phyloP scores from a whole-genome alignment of 306 rosid species.

The Prunus mume region DNA sequence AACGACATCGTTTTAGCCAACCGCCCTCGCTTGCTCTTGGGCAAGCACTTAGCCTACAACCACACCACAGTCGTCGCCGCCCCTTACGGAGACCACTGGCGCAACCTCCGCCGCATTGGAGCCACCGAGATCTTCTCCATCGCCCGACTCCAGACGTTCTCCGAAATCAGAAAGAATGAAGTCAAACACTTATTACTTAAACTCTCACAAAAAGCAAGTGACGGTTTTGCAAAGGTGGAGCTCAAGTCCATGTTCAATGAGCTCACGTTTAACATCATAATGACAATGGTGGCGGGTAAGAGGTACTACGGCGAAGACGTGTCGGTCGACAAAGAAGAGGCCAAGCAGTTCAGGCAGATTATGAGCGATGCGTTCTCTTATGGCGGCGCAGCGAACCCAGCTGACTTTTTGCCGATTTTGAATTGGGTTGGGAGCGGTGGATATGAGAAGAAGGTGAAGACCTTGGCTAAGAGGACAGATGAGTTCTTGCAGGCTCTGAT shows the following conservation, averaged over 20 bases:
- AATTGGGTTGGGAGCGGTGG: constrained; percentile 27
- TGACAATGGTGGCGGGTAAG: constrained; percentile 73
- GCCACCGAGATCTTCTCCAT: constrained; percentile 64
- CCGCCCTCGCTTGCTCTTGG: constrained; percentile 30
- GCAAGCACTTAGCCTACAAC: constrained; percentile 48
- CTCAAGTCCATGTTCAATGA: constrained; percentile 41
- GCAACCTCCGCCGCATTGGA: constrained; percentile 13
- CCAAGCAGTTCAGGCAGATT: constrained; percentile 36
- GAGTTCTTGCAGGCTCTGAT: constrained; percentile 45
- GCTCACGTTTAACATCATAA: constrained; percentile 51
- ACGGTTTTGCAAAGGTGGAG: constrained; percentile 32
- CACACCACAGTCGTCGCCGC: constrained; percentile 27
- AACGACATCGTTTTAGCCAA: constrained; percentile 54
- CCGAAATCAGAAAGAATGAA: constrained; percentile 40
- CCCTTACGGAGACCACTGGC: constrained; percentile 75
- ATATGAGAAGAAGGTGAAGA: constrained; percentile 12
- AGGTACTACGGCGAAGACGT: constrained; percentile 43
- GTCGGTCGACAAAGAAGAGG: constrained; percentile 28
- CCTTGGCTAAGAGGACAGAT: neutral
- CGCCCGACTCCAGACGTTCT: constrained; percentile 31
- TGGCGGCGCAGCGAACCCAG: constrained; percentile 30
- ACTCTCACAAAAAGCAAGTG: constrained; percentile 11
- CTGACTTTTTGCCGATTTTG: constrained; percentile 43
- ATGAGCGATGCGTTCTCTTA: constrained; percentile 24
- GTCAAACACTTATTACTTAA: constrained; percentile 33